phyloP scores from a whole-genome alignment of 78 protist species.

The Acrasis kona region DNA sequence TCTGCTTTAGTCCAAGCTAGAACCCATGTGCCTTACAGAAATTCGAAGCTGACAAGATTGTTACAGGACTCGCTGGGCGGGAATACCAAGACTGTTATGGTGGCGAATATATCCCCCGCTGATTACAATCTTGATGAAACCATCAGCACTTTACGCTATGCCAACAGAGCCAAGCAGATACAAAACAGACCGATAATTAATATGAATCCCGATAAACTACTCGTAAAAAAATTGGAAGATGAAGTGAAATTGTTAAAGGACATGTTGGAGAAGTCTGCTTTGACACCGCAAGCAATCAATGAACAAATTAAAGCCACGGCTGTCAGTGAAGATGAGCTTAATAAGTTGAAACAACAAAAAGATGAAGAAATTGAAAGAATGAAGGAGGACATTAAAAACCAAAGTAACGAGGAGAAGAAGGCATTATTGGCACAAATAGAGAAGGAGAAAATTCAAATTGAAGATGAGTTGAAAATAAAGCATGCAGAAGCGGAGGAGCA shows the following conservation, averaged over 20 bases:
- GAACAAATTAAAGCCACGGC: no score
- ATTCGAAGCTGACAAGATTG: constrained; percentile 72
- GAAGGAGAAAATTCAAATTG: no score
- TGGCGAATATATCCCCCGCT: constrained; percentile 78
- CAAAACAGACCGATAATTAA: constrained; percentile 82
- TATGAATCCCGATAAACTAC: constrained; percentile 79
- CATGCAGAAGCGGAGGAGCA: no score
- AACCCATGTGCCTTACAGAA: constrained; percentile 81
- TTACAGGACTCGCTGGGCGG: constrained; percentile 89
- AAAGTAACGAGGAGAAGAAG: no score
- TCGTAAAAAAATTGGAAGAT: constrained; percentile 54
- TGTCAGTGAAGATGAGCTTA: no score
- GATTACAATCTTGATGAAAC: constrained; percentile 68
- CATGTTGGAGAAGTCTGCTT: no score
- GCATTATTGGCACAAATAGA: no score
- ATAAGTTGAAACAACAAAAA: no score
- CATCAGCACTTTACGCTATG: constrained; percentile 67
- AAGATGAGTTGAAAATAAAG: no score
- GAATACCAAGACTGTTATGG: constrained; percentile 78
- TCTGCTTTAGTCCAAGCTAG: constrained; percentile 49
- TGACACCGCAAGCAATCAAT: no score
- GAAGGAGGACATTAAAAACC: no score
- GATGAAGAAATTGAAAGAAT: no score
- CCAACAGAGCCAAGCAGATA: constrained; percentile 79
- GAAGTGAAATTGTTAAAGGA: constrained; percentile 38